A percentile compares a stretch with the other conserved stretches of the same genome.
phyloP scores from a whole-genome alignment of 257 asterid species.

The Buddleja alternifolia region DNA sequence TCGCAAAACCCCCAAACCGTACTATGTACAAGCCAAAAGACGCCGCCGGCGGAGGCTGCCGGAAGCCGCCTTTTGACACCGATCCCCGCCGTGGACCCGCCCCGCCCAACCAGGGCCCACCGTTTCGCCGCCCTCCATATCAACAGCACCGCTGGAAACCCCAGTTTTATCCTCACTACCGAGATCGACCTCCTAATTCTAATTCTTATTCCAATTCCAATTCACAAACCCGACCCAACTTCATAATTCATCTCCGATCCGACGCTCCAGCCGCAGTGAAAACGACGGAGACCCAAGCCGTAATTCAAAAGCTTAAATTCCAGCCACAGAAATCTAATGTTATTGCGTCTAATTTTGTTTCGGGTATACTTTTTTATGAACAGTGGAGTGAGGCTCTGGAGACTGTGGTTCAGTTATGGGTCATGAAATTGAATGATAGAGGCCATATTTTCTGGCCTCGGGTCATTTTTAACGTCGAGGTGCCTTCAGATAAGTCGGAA shows the following conservation, averaged over 20 bases:
- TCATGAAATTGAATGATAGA: constrained; percentile 35
- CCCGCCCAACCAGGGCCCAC: constrained; percentile 15
- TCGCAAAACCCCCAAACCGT: constrained; percentile 1
- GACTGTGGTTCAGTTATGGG: constrained; percentile 68
- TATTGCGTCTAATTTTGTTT: constrained; percentile 1
- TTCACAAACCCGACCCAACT: constrained; percentile 43
- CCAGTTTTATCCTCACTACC: constrained; percentile 27
- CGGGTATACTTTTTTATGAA: constrained; percentile 48
- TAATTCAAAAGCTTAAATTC: constrained; percentile 37
- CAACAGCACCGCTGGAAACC: constrained; percentile 28
- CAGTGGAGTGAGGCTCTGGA: constrained; percentile 79
- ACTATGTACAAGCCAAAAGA: constrained; percentile 26
- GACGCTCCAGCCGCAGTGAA: constrained; percentile 13
- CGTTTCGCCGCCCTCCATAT: constrained; percentile 32
- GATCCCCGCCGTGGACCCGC: constrained; percentile 22
- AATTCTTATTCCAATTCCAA: too few species aligned
- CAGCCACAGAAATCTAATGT: constrained; percentile 41
- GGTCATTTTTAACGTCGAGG: constrained; percentile 37
- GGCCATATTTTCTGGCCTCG: constrained; percentile 47
- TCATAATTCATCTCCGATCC: constrained; percentile 47
- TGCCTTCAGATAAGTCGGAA: constrained; percentile 72
- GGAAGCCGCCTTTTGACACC: constrained; percentile 25
- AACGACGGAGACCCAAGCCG: constrained; percentile 29
- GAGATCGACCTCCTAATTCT: constrained; percentile 47
- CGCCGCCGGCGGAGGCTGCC: constrained; percentile 26